These are phyloP conservation scores for Eutypella sp. DNA, from an alignment of 2,329 filamentous ascomycete species.

Conservation along the genomic window DNA sequence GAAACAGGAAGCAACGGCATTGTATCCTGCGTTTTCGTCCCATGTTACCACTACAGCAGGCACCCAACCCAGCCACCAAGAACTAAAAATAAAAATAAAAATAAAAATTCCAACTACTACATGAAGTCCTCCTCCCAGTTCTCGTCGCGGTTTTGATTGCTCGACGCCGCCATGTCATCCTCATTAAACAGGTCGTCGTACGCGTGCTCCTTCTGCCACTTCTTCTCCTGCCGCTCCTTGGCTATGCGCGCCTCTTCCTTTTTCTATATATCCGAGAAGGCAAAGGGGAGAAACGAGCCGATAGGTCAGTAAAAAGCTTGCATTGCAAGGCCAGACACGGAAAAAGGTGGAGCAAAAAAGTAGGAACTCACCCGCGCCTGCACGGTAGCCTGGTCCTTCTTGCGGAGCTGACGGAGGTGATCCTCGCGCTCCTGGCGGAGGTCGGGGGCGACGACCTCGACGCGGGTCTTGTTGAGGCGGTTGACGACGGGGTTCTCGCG, in stretches of 20 bases:
- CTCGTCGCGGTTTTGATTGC: conserved; percentile 77
- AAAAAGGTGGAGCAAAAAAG: conserved; percentile 1
- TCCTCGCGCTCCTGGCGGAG: conserved; percentile 78
- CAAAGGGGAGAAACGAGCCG: conserved; percentile 1
- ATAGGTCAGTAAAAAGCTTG: neutral
- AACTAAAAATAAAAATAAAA: neutral
- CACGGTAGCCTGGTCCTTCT: conserved; percentile 60
- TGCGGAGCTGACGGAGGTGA: conserved; percentile 64
- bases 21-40: no score
- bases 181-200: conserved; percentile 91
- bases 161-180: conserved; percentile 69
- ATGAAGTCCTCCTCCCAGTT: conserved; percentile 92
- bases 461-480: conserved; percentile 93
- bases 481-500: conserved; percentile 91
- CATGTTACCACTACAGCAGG: no score
- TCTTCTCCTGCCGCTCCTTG: conserved; percentile 81
- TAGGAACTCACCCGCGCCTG: conserved; percentile 52
- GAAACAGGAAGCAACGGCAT: no score
- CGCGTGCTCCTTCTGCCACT: conserved; percentile 94
- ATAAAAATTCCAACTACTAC: conserved; percentile 41
- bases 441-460: conserved; percentile 82
- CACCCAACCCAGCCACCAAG: neutral
- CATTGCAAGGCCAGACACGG: conserved; percentile 1
- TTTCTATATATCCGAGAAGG: conserved; percentile 41
- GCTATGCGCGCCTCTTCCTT: conserved; percentile 70